Conservation (phyloP, 2,329 filamentous ascomycete genomes). For the Ophiostoma triangulosporum region DNA sequence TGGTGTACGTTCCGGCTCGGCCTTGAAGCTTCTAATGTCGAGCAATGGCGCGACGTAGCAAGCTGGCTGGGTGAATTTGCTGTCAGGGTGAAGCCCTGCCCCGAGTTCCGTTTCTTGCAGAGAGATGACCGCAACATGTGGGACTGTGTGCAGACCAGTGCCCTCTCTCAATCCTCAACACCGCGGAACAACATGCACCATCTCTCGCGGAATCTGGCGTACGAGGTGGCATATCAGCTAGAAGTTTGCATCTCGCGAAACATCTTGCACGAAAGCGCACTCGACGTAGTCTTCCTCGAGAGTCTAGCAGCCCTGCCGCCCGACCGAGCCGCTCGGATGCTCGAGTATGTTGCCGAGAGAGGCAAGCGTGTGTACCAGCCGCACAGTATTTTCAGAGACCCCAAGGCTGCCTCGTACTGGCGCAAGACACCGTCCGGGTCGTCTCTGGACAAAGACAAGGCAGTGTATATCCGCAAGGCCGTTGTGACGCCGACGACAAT, state of each 20-base stretch:
- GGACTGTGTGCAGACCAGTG: conserved; percentile 8
- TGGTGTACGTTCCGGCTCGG: conserved; percentile 43
- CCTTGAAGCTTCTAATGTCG: conserved; percentile 17
- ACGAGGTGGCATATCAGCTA: conserved; percentile 72
- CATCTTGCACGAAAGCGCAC: conserved; percentile 60
- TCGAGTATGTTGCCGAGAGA: conserved; percentile 61
- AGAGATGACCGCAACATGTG: conserved; percentile 15
- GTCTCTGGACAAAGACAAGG: conserved; percentile 9
- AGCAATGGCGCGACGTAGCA: conserved; percentile 29
- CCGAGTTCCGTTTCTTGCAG: conserved; percentile 9
- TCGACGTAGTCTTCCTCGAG: conserved; percentile 53
- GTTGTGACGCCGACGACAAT: conserved; percentile 75
- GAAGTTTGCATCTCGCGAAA: conserved; percentile 84
- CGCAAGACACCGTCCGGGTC: conserved; percentile 8
- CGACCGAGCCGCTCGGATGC: conserved; percentile 46
- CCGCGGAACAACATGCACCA: conserved; percentile 9
- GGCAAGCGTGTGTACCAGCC: conserved; percentile 52
- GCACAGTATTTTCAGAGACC: conserved; percentile 53
- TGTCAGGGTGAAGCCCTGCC: conserved; percentile 25
- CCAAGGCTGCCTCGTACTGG: conserved; percentile 32
- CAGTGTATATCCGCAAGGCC: conserved; percentile 52
- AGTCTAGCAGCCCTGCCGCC: conserved; percentile 37
- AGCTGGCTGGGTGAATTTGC: conserved; percentile 59
- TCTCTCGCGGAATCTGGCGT: conserved; percentile 35
- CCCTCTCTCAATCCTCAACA: not conserved